Evolutionary conservation across 2,329 filamentous ascomycete species (phyloP), one percentile per base, ranked within the genome.

Genomic region (Pyrenochaeta sp.): DNA sequence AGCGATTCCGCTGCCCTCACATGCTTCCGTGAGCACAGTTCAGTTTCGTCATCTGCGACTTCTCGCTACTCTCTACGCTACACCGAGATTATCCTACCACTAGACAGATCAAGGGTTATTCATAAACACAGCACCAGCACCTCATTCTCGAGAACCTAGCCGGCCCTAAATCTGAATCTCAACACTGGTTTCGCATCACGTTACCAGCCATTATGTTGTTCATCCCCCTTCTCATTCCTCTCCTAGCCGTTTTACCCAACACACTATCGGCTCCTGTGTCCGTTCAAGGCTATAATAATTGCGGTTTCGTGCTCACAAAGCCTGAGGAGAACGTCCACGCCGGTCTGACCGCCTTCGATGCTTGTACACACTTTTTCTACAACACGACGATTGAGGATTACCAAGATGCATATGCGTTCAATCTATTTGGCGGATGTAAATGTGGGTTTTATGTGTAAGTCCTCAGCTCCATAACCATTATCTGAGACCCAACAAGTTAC

Each of bases 241-340:
- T 40, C 30, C 15, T 52, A 20, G 9, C 46, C 30, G 9, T 15
- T n/a, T n/a, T 56, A 1, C 11, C 51, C 7, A 46, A 33, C n/a
- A 18, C 46, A 3, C 14, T 41, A 12, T 30, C 45, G 15, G 18
- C 14, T 12, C 20, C 18, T 5, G 1, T 17, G 4, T 15, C 20
- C 15, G 3, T 18, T 35, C 3, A 7, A n/a, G 21, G 36, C 4
- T 31, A 47, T 4, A 49, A 56, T 31, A 44, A 52, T 4, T 56
- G 54, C 42, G 54, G 54, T 27, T 56, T 49, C 4, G 54, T 52
- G 9, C 49, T 50, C 37, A 56, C 49, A 14, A 46, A 49, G 9
- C 42, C 30, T 20, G 44, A 50, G 23, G 51, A 37, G 35, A 56
- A 49, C 14, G 54, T 35, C 10, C 27, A 52, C 3, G 45, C 49